These are phyloP conservation scores for Geosmithia flava DNA, from an alignment of 2,329 filamentous ascomycete species.

Conservation along the genomic window DNA sequence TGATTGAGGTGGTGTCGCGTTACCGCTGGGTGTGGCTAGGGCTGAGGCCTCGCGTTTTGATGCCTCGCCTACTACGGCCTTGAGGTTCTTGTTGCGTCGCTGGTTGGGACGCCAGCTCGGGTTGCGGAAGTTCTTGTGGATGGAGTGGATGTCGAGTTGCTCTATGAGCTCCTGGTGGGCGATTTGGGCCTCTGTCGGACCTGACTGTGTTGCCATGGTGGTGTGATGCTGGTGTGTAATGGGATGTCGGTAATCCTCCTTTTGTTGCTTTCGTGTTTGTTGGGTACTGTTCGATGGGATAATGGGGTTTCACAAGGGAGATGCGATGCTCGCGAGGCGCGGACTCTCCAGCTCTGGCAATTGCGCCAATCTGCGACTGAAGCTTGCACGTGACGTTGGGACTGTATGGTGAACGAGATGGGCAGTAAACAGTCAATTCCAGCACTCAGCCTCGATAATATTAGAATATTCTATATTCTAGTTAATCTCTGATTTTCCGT, in stretches of 20 bases:
- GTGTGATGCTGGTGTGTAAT: background rate
- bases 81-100: slow-evolving; percentile 97
- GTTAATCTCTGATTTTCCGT: too few relatives aligned
- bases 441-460: too few relatives aligned
- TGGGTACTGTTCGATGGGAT: background rate
- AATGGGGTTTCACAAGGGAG: too few relatives aligned
- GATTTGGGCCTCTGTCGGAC: slow-evolving; percentile 57
- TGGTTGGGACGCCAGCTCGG: slow-evolving; percentile 82
- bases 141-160: slow-evolving; percentile 77
- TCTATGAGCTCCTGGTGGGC: slow-evolving; percentile 81
- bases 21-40: slow-evolving; percentile 67
- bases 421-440: too few relatives aligned
- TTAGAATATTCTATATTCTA: too few relatives aligned
- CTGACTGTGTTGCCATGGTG: background rate
- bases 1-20: slow-evolving; percentile 46
- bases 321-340: too few relatives aligned
- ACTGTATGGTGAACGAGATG: too few relatives aligned
- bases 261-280: background rate
- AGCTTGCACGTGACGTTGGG: too few relatives aligned
- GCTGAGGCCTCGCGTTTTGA: slow-evolving; percentile 82
- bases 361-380: too few relatives aligned
- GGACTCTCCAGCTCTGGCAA: too few relatives aligned
- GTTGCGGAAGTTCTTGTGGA: slow-evolving; percentile 84
- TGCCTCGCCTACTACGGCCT: slow-evolving; percentile 85
- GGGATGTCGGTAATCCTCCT: background rate